These are phyloP conservation scores for Fusarium transvaalense DNA, from an alignment of 2,329 filamentous ascomycete genomes.

Conservation along the genomic window DNA sequence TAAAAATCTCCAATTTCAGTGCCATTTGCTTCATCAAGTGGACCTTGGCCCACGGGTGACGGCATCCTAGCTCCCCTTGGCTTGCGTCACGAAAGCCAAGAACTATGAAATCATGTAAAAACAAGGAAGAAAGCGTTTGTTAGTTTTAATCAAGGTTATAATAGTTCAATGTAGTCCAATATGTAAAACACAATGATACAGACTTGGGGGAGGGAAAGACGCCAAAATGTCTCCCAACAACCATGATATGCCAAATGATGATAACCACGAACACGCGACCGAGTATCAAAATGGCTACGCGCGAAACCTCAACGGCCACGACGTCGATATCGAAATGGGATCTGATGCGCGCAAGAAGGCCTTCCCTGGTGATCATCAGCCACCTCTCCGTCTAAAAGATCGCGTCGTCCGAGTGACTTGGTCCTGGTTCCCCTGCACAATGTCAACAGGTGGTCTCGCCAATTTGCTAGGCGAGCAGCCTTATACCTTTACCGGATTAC, in stretches of 20 bases:
- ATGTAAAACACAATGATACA: neutral
- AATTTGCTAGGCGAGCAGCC: slow-evolving; percentile 24
- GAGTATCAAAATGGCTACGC: neutral
- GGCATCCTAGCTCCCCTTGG: slow-evolving; percentile 9
- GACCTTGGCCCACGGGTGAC: slow-evolving; percentile 7
- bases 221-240: neutral
- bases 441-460: slow-evolving; percentile 26
- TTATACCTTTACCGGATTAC: slow-evolving; percentile 7
- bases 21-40: neutral
- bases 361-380: neutral
- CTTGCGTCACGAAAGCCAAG: slow-evolving; percentile 20
- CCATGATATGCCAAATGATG: neutral
- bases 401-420: slow-evolving; percentile 22
- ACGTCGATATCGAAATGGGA: neutral
- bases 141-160: neutral
- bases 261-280: neutral
- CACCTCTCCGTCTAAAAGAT: slow-evolving; percentile 12
- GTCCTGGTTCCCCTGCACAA: slow-evolving; percentile 27
- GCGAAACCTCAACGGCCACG: neutral
- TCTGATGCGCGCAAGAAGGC: neutral
- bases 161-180: neutral
- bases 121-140: neutral
- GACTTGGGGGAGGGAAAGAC: neutral
- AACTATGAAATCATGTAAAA: neutral
- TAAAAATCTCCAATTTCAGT: neutral